phyloP scores from a whole-genome alignment of 1,284 basidiomycete species.

The Anthracocystis walkeri region DNA sequence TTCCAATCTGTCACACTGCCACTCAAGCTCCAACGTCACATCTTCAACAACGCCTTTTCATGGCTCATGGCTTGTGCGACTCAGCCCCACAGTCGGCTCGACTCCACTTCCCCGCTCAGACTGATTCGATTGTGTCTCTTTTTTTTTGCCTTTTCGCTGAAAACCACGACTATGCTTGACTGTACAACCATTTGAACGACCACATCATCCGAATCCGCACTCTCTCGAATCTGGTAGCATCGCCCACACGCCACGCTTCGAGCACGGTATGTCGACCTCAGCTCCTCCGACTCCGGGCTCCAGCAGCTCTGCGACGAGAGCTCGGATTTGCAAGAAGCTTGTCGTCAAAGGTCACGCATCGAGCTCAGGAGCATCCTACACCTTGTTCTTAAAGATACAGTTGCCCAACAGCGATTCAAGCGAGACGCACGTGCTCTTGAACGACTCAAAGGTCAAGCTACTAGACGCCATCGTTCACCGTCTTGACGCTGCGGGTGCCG shows the following conservation, averaged over 20 bases:
- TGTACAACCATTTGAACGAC: constrained; percentile 7
- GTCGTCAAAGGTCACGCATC: constrained; percentile 44
- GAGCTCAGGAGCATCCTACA: constrained; percentile 34
- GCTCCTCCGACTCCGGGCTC: not conserved
- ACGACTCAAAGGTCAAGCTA: constrained; percentile 17
- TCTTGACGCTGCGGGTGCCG: constrained; percentile 35
- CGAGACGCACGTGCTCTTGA: constrained; percentile 15
- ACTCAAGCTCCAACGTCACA: constrained; percentile 12
- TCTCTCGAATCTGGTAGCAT: not conserved
- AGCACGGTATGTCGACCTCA: constrained; percentile 5
- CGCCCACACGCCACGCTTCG: not conserved
- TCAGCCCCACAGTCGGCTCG: constrained; percentile 7
- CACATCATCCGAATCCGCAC: constrained; percentile 5
- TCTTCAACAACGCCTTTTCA: no score
- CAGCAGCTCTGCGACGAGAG: not conserved
- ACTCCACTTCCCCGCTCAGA: not conserved
- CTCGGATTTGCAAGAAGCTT: constrained; percentile 49
- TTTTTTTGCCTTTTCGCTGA: not conserved
- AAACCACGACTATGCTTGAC: constrained; percentile 4
- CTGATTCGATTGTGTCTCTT: constrained; percentile 1
- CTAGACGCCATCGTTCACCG: constrained; percentile 32
- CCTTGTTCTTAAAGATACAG: constrained; percentile 38
- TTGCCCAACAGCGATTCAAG: constrained; percentile 2
- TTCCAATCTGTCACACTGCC: constrained; percentile 22
- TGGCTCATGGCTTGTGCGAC: constrained; percentile 4